Conservation (phyloP, 1,139 yeast species). For the Candida albicans region DNA sequence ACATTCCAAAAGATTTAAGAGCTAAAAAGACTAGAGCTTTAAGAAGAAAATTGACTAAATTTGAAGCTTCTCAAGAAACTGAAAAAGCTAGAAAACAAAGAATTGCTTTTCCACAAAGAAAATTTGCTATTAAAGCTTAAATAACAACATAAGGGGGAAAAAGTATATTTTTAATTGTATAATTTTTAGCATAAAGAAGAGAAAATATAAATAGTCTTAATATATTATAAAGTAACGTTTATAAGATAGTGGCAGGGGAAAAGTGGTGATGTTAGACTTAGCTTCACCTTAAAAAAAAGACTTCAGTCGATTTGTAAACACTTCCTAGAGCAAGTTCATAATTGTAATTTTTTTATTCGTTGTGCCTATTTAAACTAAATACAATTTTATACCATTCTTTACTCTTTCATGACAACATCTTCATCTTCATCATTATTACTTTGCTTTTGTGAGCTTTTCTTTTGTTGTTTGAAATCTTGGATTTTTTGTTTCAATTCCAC, state of each 20-base stretch:
- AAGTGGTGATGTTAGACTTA: background rate
- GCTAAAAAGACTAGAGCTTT: constrained; percentile 99
- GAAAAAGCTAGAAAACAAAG: constrained; percentile 89
- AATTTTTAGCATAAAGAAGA: constrained; percentile 5
- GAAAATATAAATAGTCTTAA: constrained; percentile 6
- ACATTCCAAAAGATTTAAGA: constrained; percentile 98
- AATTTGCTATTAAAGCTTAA: constrained; percentile 98
- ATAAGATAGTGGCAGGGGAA: background rate
- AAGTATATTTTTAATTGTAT: constrained; percentile 2
- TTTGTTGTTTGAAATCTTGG: constrained; percentile 51
- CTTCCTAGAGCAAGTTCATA: too few species aligned
- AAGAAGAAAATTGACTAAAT: constrained; percentile 93
- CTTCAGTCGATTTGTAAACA: too few species aligned
- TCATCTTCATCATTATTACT: constrained; percentile 6
- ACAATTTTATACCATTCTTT: constrained; percentile 1
- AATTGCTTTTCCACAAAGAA: constrained; percentile 97
- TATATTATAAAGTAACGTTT: background rate
- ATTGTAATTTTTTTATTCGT: background rate
- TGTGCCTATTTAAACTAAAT: background rate
- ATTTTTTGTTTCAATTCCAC: constrained; percentile 65
- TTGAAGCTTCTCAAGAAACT: constrained; percentile 81
- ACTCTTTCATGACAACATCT: constrained; percentile 22
- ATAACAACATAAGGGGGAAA: constrained; percentile 12
- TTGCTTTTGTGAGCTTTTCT: constrained; percentile 22
- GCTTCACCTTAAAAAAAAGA: too few species aligned